Base-by-base conservation (phyloP, 768 basidiomycete species). In the Scleroderma bovista region DNA sequence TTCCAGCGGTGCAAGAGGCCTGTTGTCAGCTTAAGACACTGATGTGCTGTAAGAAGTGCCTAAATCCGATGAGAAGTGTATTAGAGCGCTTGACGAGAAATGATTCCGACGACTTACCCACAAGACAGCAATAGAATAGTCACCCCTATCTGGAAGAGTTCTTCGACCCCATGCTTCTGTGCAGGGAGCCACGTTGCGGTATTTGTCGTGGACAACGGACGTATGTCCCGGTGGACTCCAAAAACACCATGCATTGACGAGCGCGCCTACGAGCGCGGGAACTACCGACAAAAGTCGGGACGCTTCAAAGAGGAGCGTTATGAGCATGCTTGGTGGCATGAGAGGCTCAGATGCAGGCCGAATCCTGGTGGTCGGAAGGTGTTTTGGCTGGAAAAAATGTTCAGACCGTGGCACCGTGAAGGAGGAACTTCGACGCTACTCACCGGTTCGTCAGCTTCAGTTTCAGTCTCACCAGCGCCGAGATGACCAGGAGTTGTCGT, bases 1-100 rank as follows among this genome's bases (percentile, higher is more conserved):
- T 84, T 77, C 95, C 95, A 98, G 42, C 95, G 83, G 26, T 81
- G 80, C 22, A 94, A 78, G 1, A 98, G 81, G 11, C 95, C 94
- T 0, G 93, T 88, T 1, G 94, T 90, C 13, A 98, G 75, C 38
- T 75, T 72, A 54, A 94, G 84, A 55, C 92, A 95, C 66, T 95
- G 93, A 63, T 88, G 84, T 19, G 88, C 94, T 13, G 93, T 95
- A 6, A 93, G 72, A 20, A 90, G 69, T 1, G 89, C 79, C 91
- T 92, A 55, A 17, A n/a, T n/a, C 34, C 38, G 22, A 17, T 29
- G 49, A 40, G 36, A 37, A 49, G 29, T 32, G n/a, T 40, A 45
- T 42, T 22, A 45, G 29, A 23, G 12, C 15, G 16, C 22, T 44
- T 36, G 42, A 23, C 6, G 16, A 1, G 12, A 13, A 12, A 2